Percentiles rank a stretch among this genome's conserved stretches.
Conservation (phyloP, 495 filamentous ascomycete species). For the Coniosporium apollinis region DNA sequence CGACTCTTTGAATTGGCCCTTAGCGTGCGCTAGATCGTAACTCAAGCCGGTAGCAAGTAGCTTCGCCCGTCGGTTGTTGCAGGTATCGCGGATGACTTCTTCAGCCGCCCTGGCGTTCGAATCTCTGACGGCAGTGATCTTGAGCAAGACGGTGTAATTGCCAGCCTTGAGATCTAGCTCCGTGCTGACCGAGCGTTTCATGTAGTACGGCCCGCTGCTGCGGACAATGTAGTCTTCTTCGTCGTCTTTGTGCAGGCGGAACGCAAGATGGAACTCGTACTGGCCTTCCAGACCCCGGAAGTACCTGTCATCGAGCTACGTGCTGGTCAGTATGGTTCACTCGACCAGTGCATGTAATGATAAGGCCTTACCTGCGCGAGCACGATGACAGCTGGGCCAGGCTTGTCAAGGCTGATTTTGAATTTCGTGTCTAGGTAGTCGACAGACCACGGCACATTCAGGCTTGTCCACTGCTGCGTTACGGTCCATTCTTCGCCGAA, state of each 20-base stretch:
- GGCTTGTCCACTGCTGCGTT: conserved; percentile 66
- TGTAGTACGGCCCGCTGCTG: conserved; percentile 49
- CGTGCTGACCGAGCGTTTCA: conserved; percentile 62
- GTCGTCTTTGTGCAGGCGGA: conserved; percentile 65
- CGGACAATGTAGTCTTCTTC: conserved; percentile 77
- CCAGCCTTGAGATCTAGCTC: conserved; percentile 73
- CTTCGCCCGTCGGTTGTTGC: conserved; percentile 54
- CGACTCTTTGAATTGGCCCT: conserved; percentile 49
- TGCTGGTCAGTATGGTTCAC: too few relatives aligned
- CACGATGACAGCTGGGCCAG: conserved; percentile 58
- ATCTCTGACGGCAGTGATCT: conserved; percentile 51
- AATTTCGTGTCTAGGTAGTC: conserved; percentile 81
- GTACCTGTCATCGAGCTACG: conserved; percentile 62
- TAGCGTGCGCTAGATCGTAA: conserved; percentile 74
- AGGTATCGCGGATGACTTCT: conserved; percentile 47
- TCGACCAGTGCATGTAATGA: too few relatives aligned
- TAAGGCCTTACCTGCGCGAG: conserved; percentile 46
- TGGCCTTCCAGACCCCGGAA: conserved; percentile 71
- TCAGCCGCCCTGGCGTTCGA: conserved; percentile 38
- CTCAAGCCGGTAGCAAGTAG: conserved; percentile 63
- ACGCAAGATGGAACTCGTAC: conserved; percentile 61
- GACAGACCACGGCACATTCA: conserved; percentile 70
- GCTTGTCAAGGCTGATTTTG: conserved; percentile 45
- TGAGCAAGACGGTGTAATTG: conserved; percentile 63
- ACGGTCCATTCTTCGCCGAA: conserved; percentile 75